Conservation (phyloP, 1,139 yeast species). For the Debaryomyces coudertii region DNA sequence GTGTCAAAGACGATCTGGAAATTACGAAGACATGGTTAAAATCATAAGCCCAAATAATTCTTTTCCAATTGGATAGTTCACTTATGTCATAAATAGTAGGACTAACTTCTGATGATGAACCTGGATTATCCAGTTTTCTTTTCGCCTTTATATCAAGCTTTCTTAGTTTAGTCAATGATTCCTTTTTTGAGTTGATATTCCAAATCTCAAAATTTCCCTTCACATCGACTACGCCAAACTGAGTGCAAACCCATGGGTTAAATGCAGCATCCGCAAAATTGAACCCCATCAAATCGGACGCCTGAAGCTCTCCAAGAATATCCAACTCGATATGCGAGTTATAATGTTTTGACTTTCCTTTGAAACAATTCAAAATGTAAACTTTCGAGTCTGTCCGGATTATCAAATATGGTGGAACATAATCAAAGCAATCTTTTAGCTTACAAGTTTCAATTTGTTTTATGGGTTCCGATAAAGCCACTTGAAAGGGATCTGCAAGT, state of each 20-base stretch:
- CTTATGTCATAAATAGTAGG: conserved; percentile 42
- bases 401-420: conserved; percentile 25
- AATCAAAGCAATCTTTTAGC: conserved; percentile 17
- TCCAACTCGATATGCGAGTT: conserved; percentile 18
- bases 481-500: conserved; percentile 25
- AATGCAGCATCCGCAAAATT: conserved; percentile 52
- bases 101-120: conserved; percentile 3
- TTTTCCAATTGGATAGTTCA: conserved; percentile 62
- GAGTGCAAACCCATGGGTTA: conserved; percentile 40
- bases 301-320: conserved; percentile 26
- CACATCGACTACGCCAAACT: conserved; percentile 51
- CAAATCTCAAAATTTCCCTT: conserved; percentile 56
- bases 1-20: conserved; percentile 48
- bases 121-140: conserved; percentile 10
- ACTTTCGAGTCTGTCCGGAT: conserved; percentile 23
- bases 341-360: conserved; percentile 1
- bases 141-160: conserved; percentile 16
- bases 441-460: conserved; percentile 40
- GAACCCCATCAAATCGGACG: conserved; percentile 27
- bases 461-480: conserved; percentile 38
- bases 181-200: conserved; percentile 21
- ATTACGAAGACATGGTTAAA: conserved; percentile 38
- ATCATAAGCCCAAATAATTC: conserved; percentile 48
- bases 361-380: conserved; percentile 27
- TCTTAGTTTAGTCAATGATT: conserved; percentile 10